These are phyloP conservation scores for Aspergillus nanangensis DNA, from an alignment of 495 filamentous ascomycete species.

Conservation along the genomic window DNA sequence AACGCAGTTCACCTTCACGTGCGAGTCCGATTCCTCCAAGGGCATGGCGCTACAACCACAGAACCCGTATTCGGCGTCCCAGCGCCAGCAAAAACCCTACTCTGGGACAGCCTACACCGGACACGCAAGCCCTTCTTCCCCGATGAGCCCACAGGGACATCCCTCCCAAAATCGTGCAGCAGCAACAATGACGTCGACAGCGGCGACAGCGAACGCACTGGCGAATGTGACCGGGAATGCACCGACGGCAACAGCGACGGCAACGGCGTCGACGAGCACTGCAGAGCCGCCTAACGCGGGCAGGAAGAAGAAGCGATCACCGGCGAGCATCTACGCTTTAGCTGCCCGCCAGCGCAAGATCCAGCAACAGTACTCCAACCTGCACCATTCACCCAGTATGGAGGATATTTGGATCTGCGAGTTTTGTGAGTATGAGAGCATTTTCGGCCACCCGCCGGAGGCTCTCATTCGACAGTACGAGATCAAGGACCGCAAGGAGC, in stretches of 20 bases:
- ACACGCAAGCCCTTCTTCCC: conserved; percentile 58
- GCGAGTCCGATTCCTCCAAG: conserved; percentile 68
- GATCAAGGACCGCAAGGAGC: conserved; percentile 84
- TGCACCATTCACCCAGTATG: conserved; percentile 64
- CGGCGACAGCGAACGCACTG: neutral
- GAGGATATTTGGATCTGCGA: conserved; percentile 94
- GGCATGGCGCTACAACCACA: conserved; percentile 52
- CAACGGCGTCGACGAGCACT: neutral
- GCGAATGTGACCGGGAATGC: neutral
- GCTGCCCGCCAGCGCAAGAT: conserved; percentile 65
- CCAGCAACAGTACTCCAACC: conserved; percentile 69
- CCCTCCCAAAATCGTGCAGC: neutral
- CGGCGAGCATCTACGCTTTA: conserved; percentile 53
- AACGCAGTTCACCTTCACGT: conserved; percentile 89
- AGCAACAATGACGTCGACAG: neutral
- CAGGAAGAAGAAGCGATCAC: conserved; percentile 55
- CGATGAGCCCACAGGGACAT: neutral
- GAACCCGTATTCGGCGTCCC: conserved; percentile 26
- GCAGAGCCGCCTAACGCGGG: conserved; percentile 28
- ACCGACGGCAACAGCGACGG: neutral
- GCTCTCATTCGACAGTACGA: conserved; percentile 90
- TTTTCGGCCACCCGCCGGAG: conserved; percentile 76
- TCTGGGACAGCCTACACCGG: conserved; percentile 41
- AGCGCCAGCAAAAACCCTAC: too few relatives aligned
- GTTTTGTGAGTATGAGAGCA: conserved; percentile 84